Percentiles rank a stretch among this genome's conserved stretches.
These are phyloP conservation scores for Eucalyptus curtisii DNA, from an alignment of 345 rosid genomes.

Conservation along the genomic window DNA sequence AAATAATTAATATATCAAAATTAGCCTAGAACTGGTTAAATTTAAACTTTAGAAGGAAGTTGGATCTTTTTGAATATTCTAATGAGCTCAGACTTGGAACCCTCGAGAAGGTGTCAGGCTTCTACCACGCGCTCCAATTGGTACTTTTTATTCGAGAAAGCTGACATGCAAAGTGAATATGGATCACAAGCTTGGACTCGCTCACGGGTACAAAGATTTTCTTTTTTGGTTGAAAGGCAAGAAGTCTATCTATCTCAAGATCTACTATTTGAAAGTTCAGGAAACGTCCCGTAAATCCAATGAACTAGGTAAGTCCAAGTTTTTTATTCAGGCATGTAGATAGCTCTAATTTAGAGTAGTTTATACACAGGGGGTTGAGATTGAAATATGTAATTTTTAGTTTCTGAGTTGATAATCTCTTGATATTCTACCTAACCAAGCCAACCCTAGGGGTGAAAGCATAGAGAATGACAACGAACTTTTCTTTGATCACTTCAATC, in stretches of 20 bases:
- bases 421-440: too few relatives aligned
- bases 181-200: neutral
- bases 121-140: rapidly evolving
- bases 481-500: neutral
- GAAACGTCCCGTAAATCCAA: neutral
- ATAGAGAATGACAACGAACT: neutral
- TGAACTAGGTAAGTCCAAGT: neutral
- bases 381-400: too few relatives aligned
- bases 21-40: too few relatives aligned
- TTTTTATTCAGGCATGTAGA: neutral
- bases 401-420: too few relatives aligned
- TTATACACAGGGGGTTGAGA: too few relatives aligned
- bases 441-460: neutral
- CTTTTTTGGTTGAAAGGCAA: neutral
- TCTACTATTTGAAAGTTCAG: neutral
- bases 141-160: neutral
- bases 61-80: too few relatives aligned
- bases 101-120: too few relatives aligned
- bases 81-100: too few relatives aligned
- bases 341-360: neutral
- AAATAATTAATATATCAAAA: too few relatives aligned
- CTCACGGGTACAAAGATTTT: neutral
- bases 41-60: too few relatives aligned
- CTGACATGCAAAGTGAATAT: neutral
- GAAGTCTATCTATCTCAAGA: neutral